Conservation (phyloP, 2,329 filamentous ascomycete genomes). For the Tolypocladium sp. region DNA sequence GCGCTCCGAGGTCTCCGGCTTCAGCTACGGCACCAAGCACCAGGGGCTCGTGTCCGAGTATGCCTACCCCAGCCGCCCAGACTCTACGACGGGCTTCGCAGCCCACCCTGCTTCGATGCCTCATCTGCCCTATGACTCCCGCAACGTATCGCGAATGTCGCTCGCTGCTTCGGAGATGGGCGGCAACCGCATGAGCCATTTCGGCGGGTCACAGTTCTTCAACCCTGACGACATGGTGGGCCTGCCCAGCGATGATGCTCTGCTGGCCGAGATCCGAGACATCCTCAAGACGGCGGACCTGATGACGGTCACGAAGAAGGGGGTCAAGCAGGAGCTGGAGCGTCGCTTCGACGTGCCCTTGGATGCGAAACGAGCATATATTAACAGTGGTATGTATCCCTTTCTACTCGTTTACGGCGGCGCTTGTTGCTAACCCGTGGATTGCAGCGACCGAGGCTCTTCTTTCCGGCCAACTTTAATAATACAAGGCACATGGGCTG, state of each 20-base stretch:
- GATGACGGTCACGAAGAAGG: constrained; percentile 99
- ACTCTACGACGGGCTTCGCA: constrained; percentile 40
- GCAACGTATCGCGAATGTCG: constrained; percentile 61
- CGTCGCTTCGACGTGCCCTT: constrained; percentile 78
- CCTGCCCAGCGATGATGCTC: constrained; percentile 78
- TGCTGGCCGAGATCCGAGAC: constrained; percentile 89
- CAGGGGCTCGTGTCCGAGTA: constrained; percentile 61
- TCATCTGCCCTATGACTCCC: constrained; percentile 41
- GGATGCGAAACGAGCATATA: constrained; percentile 84
- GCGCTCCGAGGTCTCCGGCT: constrained; percentile 82
- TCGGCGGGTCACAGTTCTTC: constrained; percentile 50
- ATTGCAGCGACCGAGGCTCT: constrained; percentile 64
- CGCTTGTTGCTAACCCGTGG: background rate
- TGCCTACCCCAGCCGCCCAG: constrained; percentile 49
- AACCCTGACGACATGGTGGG: constrained; percentile 60
- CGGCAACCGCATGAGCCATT: constrained; percentile 51
- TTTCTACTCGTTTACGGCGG: background rate
- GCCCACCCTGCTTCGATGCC: constrained; percentile 27
- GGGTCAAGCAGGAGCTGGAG: constrained; percentile 89
- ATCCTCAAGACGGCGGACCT: constrained; percentile 86
- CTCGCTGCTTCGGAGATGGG: constrained; percentile 64
- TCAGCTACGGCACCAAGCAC: constrained; percentile 86
- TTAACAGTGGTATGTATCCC: constrained; percentile 69
- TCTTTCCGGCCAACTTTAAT: constrained; percentile 64
- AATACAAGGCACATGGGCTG: background rate